phyloP scores from a whole-genome alignment of 768 basidiomycete species.

The Lyophyllum semitale region DNA sequence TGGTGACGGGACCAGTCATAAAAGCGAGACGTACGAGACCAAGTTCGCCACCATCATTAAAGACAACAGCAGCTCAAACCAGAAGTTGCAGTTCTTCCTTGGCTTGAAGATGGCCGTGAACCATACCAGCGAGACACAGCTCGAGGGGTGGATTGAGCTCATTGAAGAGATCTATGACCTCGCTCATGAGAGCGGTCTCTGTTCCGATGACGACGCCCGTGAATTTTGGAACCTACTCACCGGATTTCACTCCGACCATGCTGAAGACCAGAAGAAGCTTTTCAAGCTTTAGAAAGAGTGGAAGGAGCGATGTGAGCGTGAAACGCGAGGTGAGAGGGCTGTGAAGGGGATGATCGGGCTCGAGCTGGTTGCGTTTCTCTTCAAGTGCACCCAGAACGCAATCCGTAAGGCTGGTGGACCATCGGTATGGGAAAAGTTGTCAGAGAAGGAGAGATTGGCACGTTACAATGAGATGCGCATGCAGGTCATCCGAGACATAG shows the following conservation, averaged over 20 bases:
- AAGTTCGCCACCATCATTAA: not conserved
- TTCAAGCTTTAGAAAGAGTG: not conserved
- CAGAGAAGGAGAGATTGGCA: not conserved
- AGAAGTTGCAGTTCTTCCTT: not conserved
- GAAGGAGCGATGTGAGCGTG: not conserved
- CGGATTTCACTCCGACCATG: slow-evolving; percentile 19
- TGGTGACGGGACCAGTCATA: not conserved
- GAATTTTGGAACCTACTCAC: slow-evolving; percentile 1
- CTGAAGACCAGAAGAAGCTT: slow-evolving; percentile 25
- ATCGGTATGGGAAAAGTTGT: not conserved
- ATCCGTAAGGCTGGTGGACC: not conserved
- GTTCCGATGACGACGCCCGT: not conserved
- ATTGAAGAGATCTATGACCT: slow-evolving; percentile 11
- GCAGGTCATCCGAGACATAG: not conserved
- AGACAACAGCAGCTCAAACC: not conserved
- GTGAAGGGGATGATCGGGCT: not conserved
- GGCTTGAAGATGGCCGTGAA: slow-evolving; percentile 13
- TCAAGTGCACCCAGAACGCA: not conserved
- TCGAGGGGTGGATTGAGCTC: slow-evolving; percentile 16
- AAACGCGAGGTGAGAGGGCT: not conserved
- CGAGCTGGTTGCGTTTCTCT: not conserved
- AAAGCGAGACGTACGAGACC: not conserved
- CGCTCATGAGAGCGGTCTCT: slow-evolving; percentile 10
- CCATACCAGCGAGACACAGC: slow-evolving; percentile 22
- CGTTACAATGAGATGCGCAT: not conserved